Percentiles rank a stretch among this genome's conserved stretches.
These are phyloP conservation scores for Trichoderma breve DNA, from an alignment of 2,329 filamentous ascomycete species.

Conservation along the genomic window DNA sequence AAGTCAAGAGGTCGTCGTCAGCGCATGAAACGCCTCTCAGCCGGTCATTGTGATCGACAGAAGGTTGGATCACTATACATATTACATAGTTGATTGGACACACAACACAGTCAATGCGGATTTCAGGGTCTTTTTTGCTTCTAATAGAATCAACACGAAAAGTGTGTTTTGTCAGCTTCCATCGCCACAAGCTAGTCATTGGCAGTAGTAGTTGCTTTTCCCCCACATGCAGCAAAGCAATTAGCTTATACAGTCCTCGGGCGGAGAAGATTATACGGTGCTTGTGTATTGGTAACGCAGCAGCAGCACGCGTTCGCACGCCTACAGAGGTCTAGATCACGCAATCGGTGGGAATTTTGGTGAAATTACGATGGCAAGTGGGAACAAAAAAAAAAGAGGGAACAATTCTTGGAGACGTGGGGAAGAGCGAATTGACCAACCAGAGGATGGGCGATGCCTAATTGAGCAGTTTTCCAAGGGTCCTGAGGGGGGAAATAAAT, in stretches of 20 bases:
- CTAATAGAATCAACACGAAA: not conserved
- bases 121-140: not conserved
- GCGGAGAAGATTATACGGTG: not conserved
- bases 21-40: not conserved
- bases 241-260: conserved; percentile 4
- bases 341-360: conserved; percentile 9
- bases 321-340: conserved; percentile 11
- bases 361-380: not conserved
- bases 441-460: conserved; percentile 1
- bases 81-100: not conserved
- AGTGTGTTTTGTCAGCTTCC: not conserved
- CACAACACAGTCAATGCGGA: not conserved
- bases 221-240: conserved; percentile 17
- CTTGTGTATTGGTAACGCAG: not conserved
- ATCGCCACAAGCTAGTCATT: not conserved
- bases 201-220: not conserved
- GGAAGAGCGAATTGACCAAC: not conserved
- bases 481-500: not conserved
- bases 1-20: not conserved
- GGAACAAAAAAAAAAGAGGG: not conserved
- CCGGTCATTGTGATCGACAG: not conserved
- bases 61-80: not conserved
- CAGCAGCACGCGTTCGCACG: not conserved
- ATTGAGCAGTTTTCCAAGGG: conserved; percentile 14
- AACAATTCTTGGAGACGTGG: not conserved